These are phyloP conservation scores for Citrus cavaleriei DNA, from an alignment of 345 rosid genomes.

Conservation along the genomic window DNA sequence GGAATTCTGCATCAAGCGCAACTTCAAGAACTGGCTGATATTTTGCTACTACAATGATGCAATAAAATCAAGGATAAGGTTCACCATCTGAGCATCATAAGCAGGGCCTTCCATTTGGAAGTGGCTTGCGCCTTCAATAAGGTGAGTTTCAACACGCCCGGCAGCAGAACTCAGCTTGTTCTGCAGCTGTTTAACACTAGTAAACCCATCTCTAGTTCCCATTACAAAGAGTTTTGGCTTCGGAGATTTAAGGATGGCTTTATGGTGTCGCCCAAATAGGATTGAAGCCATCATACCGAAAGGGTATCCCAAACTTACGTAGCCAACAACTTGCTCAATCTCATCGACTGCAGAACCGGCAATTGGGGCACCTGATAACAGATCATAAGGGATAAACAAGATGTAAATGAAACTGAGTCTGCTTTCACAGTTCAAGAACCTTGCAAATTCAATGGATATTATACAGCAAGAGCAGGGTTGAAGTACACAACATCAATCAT, in stretches of 20 bases:
- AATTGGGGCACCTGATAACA: constrained; percentile 78
- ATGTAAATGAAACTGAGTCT: background rate
- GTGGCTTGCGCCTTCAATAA: constrained; percentile 85
- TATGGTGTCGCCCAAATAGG: constrained; percentile 88
- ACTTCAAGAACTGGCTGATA: background rate
- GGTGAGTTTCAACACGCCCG: constrained; percentile 64
- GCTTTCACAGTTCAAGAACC: background rate
- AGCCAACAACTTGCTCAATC: constrained; percentile 70
- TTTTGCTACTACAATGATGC: constrained; percentile 40
- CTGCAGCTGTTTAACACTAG: constrained; percentile 77
- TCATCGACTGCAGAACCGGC: constrained; percentile 90
- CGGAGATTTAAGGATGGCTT: constrained; percentile 59
- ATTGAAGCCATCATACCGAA: constrained; percentile 78
- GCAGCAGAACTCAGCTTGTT: constrained; percentile 69
- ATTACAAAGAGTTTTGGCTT: constrained; percentile 90
- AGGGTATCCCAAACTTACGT: constrained; percentile 85
- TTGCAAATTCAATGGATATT: background rate
- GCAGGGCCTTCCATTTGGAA: constrained; percentile 95
- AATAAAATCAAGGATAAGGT: constrained; percentile 52
- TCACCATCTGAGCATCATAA: constrained; percentile 77
- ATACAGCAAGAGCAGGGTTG: background rate
- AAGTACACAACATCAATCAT: background rate
- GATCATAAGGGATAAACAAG: background rate
- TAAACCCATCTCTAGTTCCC: constrained; percentile 95
- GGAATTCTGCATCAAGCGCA: background rate